A percentile compares a stretch with the other conserved stretches of the same genome.
These are phyloP conservation scores for Dactylellina leptospora DNA, from an alignment of 2,329 filamentous ascomycete genomes.

Conservation along the genomic window DNA sequence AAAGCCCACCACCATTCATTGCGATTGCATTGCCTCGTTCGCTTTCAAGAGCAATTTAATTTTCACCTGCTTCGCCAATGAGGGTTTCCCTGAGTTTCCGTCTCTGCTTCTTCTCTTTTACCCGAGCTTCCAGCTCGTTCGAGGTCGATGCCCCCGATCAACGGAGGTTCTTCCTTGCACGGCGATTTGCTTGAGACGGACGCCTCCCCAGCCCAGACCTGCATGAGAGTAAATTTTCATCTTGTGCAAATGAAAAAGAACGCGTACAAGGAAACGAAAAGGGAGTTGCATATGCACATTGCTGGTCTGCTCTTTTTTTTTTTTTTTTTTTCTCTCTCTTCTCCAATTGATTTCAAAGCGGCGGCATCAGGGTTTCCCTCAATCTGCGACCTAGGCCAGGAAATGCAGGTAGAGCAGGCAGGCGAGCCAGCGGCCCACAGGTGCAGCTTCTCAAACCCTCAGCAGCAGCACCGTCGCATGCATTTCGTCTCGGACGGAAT, in stretches of 20 bases:
- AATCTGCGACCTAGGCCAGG: conserved; percentile 29
- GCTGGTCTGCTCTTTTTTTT: conserved; percentile 15
- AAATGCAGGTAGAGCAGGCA: conserved; percentile 40
- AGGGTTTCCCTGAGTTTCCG: conserved; percentile 20
- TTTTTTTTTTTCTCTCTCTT: conserved; percentile 8
- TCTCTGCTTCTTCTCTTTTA: conserved; percentile 38
- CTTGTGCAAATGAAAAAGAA: conserved; percentile 17
- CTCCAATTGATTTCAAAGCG: conserved; percentile 41
- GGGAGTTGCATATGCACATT: conserved; percentile 45
- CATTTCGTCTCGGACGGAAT: conserved; percentile 52
- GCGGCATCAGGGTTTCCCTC: conserved; percentile 36
- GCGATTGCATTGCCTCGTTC: too few relatives aligned
- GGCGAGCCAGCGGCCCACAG: conserved; percentile 44
- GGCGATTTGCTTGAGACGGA: conserved; percentile 35
- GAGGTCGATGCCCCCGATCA: conserved; percentile 36
- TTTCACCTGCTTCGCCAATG: too few relatives aligned
- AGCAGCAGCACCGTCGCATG: conserved; percentile 26
- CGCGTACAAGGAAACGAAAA: conserved; percentile 19
- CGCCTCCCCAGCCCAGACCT: conserved; percentile 22
- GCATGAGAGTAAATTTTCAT: conserved; percentile 20
- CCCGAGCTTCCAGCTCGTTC: conserved; percentile 25
- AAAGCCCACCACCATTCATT: too few relatives aligned
- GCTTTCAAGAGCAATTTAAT: too few relatives aligned
- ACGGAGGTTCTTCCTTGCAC: conserved; percentile 49
- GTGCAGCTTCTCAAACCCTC: conserved; percentile 51